Evolutionary conservation across 2,329 filamentous ascomycete species (phyloP), one percentile per base, ranked within the genome.

Genomic region (Fusarium mexicanum): DNA sequence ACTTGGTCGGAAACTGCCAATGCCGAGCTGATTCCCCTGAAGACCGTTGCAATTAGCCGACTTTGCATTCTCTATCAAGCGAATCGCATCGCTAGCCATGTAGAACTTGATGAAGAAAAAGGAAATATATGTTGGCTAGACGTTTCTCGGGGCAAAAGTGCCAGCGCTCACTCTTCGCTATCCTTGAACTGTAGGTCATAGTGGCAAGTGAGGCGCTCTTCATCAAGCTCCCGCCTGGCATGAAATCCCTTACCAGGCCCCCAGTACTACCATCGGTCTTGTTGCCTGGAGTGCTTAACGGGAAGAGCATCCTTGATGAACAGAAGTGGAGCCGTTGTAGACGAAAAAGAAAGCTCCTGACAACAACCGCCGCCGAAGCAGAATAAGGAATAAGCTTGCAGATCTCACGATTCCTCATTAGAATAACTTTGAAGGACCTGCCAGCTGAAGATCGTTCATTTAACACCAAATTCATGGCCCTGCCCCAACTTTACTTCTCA

Each of bases 321-420:
- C 47, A 43, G 54, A 29, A 29, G 71, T 74, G 67, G 64, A 61
- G 60, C 55, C 22, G 12, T 43, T 38, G 22, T 7, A 16, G 44
- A 57, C 20, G 29, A 48, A 46, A 63, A 61, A 48, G 48, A 72
- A 53, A 41, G 31, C 54, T 74, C 41, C 71, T 64, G 59, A 37
- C 35, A 59, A 57, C 22, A 38, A 24, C n/a, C 48, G 29, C 26
- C 26, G 3, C 11, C 3, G 24, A 55, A 26, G 31, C 35, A 29
- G 38, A 65, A 76, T 24, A 48, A 43, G 59, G 11, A 16, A 72
- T 51, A 14, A 12, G 16, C 29, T 6, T 71, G 73, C 58, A 71
- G 73, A 75, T 75, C 73, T 37, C 16, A 13, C 13, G 5, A 18
- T n/a, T 22, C 8, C n/a, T 12, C 6, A 18, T 1, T 8, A 48